phyloP scores from a whole-genome alignment of 345 rosid species.

The Cardamine resedifolia region DNA sequence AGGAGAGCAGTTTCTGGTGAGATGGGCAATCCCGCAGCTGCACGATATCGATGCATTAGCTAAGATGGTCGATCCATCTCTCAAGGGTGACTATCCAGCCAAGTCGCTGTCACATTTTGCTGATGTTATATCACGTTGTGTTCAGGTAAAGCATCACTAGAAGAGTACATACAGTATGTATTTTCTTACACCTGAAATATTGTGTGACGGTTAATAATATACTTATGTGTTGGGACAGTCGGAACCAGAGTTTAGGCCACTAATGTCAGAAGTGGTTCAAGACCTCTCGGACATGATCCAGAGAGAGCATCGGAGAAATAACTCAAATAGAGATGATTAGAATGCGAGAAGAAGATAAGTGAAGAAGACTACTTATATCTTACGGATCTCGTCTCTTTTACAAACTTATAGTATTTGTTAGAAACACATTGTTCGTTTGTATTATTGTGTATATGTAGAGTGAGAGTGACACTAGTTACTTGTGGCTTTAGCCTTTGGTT shows the following conservation, averaged over 20 bases:
- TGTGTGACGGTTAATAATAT: not conserved
- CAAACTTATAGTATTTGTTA: not conserved
- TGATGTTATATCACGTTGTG: conserved; percentile 7
- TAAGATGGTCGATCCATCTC: not conserved
- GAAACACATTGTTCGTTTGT: not conserved
- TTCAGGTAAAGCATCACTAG: not conserved
- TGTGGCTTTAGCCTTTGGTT: not conserved
- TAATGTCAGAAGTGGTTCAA: conserved; percentile 5
- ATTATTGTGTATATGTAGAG: not conserved
- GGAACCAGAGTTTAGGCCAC: conserved; percentile 4
- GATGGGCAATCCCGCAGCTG: not conserved
- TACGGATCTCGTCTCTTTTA: not conserved
- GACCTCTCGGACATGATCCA: not conserved
- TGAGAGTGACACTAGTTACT: not conserved
- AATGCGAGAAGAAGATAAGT: not conserved
- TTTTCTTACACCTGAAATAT: not conserved
- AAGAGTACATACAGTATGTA: not conserved
- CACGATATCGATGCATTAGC: not conserved
- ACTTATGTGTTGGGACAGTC: not conserved
- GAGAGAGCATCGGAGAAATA: not conserved
- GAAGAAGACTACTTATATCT: not conserved
- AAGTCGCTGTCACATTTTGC: not conserved
- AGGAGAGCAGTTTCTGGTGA: conserved; percentile 2
- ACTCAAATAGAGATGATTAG: not conserved
- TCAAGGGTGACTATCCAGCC: not conserved